Base-by-base conservation (phyloP, 2,329 filamentous ascomycete genomes). In the Pseudogymnoascus sp. region DNA sequence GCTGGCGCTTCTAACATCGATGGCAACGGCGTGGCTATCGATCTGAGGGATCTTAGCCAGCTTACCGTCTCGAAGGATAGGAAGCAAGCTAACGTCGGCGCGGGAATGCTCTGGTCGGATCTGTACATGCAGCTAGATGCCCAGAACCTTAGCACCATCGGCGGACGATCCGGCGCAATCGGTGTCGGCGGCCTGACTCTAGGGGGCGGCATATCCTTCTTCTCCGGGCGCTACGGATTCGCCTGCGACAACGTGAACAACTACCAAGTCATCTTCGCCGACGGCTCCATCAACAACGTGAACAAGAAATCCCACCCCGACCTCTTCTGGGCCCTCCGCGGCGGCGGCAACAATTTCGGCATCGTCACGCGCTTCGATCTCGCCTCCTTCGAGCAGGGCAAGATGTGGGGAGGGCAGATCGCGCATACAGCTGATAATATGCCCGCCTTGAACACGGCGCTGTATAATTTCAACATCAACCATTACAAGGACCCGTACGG, bases 151-250 rank as follows among this genome's bases (percentile, higher is more conserved):
- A 55, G 63, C 36, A 63, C 67, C 25, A 48, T 66, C 18, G 65
- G 68, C 40, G 64, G 63, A 27, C 35, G 66, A 60, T 61, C 66
- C 69, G 69, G 55, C 27, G 64, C 31, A 60, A 37, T 61, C 6
- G 69, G 74, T 21, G 64, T 76, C 59, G 66, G 64, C 12, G 75
- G 73, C 25, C 71, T 71, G 12, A 74, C 69, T 13, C 74, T 74
- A 36, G 73, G 74, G 55, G 68, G 67, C 2, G 65, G 62, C 5
- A 72, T 74, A 77, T 66, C 70, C 67, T 65, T 67, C 61, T 55
- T 62, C 4, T 67, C 60, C 62, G 2, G 74, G 21, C 64, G 64
- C 69, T 60, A 70, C n/a, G 65, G 69, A 4, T 61, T 76, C 9
- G 74, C 75, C 3, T 72, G 70, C 59, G 73, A 77, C 13, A 74